Evolutionary conservation across 441 rosid species (phyloP).

Genomic region (Isatis lusitanica): DNA sequence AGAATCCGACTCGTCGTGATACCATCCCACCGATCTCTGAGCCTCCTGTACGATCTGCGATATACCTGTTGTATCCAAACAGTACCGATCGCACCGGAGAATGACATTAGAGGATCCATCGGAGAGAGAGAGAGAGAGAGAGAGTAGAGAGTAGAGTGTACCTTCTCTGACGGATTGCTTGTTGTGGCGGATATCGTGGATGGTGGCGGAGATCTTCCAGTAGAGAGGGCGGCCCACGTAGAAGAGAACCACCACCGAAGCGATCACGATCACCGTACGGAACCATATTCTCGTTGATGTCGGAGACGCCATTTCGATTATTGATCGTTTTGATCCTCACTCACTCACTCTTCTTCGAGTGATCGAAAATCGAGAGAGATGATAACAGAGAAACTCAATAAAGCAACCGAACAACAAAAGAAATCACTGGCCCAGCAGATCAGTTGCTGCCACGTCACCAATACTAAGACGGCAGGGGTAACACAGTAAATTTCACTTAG

Average conservation of each 20-base stretch:
- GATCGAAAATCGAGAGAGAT: neutral
- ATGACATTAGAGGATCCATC: neutral
- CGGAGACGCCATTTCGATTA: slow-evolving; percentile 42
- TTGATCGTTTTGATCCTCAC: neutral
- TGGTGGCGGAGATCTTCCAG: slow-evolving; percentile 91
- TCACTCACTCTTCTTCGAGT: neutral
- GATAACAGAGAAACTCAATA: neutral
- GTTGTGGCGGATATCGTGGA: slow-evolving; percentile 83
- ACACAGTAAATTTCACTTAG: neutral
- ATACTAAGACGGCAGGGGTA: neutral
- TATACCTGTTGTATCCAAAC: slow-evolving; percentile 48
- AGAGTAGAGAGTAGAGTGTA: neutral
- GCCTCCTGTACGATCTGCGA: slow-evolving; percentile 69
- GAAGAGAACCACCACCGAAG: slow-evolving; percentile 49
- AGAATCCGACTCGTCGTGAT: slow-evolving; percentile 64
- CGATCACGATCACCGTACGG: slow-evolving; percentile 37
- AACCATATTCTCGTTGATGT: slow-evolving; percentile 46
- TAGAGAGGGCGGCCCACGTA: slow-evolving; percentile 86
- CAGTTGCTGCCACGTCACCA: slow-evolving; percentile 11
- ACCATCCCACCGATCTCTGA: slow-evolving; percentile 83
- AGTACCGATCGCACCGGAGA: neutral
- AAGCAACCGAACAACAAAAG: neutral
- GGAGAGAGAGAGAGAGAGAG: neutral
- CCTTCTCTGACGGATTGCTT: slow-evolving; percentile 84
- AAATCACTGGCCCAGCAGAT: neutral